These are phyloP conservation scores for Arthroderma sp. DNA, from an alignment of 2,329 filamentous ascomycete genomes.

Conservation along the genomic window DNA sequence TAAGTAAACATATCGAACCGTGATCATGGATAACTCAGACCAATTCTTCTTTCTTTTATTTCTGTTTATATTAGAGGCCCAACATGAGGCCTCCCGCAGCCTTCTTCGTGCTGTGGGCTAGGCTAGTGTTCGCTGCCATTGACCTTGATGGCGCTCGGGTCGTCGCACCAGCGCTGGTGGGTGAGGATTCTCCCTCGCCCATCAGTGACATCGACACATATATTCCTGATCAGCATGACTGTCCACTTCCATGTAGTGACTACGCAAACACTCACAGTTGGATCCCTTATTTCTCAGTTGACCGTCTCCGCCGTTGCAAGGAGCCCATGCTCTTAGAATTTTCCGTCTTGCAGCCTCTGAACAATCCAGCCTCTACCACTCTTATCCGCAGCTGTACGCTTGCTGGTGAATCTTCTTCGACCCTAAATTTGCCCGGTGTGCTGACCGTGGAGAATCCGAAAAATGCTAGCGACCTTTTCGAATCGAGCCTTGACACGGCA, in stretches of 20 bases:
- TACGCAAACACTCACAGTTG: conserved; percentile 1
- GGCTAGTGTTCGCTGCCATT: background rate
- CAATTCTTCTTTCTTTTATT: too few relatives aligned
- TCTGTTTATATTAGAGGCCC: background rate
- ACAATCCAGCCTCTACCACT: background rate
- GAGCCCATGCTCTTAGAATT: conserved; percentile 3
- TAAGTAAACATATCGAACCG: too few relatives aligned
- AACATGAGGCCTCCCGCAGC: background rate
- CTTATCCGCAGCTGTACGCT: conserved; percentile 1
- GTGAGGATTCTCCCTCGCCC: background rate
- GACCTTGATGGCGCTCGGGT: background rate
- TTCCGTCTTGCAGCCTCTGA: conserved; percentile 1
- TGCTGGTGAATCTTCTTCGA: background rate
- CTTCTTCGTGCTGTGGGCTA: background rate
- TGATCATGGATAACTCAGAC: too few relatives aligned
- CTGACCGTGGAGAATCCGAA: background rate
- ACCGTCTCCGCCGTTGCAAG: conserved; percentile 2
- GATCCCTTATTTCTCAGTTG: conserved; percentile 2
- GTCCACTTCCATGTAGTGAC: background rate
- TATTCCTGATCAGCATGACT: conserved; percentile 1
- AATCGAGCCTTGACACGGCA: background rate
- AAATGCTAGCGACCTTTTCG: background rate
- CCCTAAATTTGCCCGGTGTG: background rate
- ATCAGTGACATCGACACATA: background rate
- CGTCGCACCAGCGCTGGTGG: background rate